A percentile compares a stretch with the other conserved stretches of the same genome.
phyloP scores from a whole-genome alignment of 805 yeast species.

The Lipomyces lipofer region DNA sequence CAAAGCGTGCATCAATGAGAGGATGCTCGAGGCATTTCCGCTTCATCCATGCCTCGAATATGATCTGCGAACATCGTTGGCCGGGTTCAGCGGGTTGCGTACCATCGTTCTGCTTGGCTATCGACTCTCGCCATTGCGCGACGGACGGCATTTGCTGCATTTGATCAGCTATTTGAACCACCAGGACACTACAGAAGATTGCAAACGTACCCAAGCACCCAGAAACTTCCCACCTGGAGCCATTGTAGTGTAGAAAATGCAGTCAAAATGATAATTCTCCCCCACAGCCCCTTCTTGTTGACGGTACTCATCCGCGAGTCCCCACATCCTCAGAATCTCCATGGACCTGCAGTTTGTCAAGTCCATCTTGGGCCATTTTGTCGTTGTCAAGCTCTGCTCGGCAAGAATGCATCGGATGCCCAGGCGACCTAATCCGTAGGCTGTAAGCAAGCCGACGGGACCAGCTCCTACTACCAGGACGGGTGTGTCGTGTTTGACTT shows the following conservation, averaged over 20 bases:
- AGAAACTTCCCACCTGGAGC: background rate
- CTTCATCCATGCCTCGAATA: background rate
- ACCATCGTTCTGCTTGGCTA: background rate
- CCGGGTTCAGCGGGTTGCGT: background rate
- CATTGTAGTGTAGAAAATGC: background rate
- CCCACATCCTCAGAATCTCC: background rate
- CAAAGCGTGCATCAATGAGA: background rate
- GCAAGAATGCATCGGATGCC: background rate
- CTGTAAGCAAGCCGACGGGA: background rate
- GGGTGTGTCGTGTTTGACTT: background rate
- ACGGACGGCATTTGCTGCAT: background rate
- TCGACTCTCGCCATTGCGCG: background rate
- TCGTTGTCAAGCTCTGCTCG: background rate
- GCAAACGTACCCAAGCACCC: background rate
- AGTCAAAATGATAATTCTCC: background rate
- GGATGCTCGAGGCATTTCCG: background rate
- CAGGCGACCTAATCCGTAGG: background rate
- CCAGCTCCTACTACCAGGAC: background rate
- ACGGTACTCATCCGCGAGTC: background rate
- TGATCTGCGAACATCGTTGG: background rate
- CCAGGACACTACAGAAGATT: no score
- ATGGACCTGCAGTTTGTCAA: background rate
- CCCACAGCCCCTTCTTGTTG: background rate
- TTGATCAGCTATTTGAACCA: no score
- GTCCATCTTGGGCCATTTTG: slow-evolving; percentile 1